Percentiles rank a stretch among this genome's conserved stretches.
phyloP scores from a whole-genome alignment of 2,329 filamentous ascomycete species.

The Ophiocordyceps camponoti-rufipedis region DNA sequence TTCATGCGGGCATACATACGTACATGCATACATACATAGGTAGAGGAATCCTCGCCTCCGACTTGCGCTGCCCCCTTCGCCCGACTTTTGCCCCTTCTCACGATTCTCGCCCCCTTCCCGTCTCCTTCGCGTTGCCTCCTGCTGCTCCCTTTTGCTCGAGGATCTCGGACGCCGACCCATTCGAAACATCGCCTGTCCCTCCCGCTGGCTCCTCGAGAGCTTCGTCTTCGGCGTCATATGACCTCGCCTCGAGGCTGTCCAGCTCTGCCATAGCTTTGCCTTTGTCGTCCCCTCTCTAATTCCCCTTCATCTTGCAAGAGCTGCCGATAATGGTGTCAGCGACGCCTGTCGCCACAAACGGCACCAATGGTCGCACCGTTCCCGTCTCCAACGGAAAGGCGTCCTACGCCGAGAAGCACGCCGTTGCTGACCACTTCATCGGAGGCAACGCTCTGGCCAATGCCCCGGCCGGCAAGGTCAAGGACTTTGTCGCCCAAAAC shows the following conservation, averaged over 20 bases:
- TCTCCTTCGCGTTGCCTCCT: background rate
- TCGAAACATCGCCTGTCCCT: background rate
- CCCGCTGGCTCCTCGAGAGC: background rate
- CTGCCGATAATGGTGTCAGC: constrained; percentile 26
- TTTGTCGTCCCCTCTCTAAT: background rate
- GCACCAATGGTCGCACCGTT: constrained; percentile 28
- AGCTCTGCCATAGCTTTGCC: background rate
- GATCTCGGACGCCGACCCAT: background rate
- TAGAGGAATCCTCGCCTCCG: background rate
- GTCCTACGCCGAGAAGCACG: constrained; percentile 64
- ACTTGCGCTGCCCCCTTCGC: background rate
- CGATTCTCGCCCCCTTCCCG: background rate
- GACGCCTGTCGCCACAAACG: constrained; percentile 14
- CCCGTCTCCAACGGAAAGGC: constrained; percentile 37
- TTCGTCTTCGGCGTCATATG: background rate
- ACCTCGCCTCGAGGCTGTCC: background rate
- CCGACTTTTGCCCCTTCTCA: background rate
- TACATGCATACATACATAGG: too few species aligned
- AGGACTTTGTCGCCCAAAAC: constrained; percentile 82
- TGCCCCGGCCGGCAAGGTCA: constrained; percentile 70
- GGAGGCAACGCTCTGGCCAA: constrained; percentile 77
- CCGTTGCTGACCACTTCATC: constrained; percentile 84
- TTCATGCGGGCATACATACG: background rate
- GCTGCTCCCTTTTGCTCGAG: background rate
- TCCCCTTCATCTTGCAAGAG: background rate